A percentile compares a stretch with the other conserved stretches of the same genome.
phyloP scores from a whole-genome alignment of 2,329 filamentous ascomycete genomes.

The Cylindrodendrum hubeiense region DNA sequence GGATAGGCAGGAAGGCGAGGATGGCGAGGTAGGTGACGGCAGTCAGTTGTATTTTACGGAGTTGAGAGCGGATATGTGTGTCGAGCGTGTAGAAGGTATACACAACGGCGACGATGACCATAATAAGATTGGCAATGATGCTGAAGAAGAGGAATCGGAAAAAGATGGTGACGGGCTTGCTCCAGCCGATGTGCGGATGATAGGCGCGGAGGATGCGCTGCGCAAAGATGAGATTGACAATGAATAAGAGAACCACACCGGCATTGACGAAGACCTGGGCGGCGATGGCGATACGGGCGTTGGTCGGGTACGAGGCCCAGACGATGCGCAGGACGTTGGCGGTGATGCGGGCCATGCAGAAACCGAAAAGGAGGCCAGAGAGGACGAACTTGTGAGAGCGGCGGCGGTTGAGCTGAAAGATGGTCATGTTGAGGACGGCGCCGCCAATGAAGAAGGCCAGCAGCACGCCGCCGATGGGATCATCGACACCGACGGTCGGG shows the following conservation, averaged over 20 bases:
- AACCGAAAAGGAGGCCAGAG: constrained; percentile 68
- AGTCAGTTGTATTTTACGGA: constrained; percentile 75
- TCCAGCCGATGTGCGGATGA: constrained; percentile 80
- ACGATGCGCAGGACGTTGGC: constrained; percentile 66
- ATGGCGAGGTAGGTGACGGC: constrained; percentile 71
- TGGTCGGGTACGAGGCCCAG: constrained; percentile 60
- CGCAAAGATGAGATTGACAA: constrained; percentile 82
- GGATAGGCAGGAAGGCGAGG: constrained; percentile 72
- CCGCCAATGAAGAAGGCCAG: constrained; percentile 67
- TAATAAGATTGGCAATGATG: constrained; percentile 70
- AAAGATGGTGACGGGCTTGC: constrained; percentile 58
- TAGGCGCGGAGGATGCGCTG: constrained; percentile 81
- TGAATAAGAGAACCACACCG: constrained; percentile 80
- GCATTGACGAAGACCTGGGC: constrained; percentile 79
- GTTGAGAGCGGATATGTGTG: constrained; percentile 58
- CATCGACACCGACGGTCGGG: constrained; percentile 70
- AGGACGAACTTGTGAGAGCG: constrained; percentile 70
- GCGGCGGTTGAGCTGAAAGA: constrained; percentile 64
- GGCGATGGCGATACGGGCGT: constrained; percentile 63
- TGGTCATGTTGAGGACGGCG: constrained; percentile 69
- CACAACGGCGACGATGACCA: constrained; percentile 74
- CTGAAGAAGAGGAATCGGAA: constrained; percentile 72
- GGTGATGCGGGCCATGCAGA: constrained; percentile 66
- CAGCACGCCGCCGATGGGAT: constrained; percentile 74
- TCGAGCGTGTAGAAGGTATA: constrained; percentile 77